These are phyloP conservation scores for Mortierella sp. DNA, from an alignment of 371 early-diverging fungal genomes.

Conservation along the genomic window DNA sequence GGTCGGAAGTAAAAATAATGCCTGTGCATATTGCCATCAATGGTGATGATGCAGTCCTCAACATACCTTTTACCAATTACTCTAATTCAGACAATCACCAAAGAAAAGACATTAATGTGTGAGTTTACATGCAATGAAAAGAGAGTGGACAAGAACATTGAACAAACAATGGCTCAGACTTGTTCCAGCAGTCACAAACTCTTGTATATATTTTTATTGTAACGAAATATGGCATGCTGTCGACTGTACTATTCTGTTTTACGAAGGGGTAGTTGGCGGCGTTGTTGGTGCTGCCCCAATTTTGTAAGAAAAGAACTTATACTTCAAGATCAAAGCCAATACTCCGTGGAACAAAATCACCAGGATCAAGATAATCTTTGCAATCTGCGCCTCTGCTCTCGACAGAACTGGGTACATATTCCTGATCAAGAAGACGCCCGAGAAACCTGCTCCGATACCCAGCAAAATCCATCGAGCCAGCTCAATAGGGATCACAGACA, in stretches of 20 bases:
- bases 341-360: constrained; percentile 79
- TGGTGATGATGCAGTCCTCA: neutral
- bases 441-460: constrained; percentile 31
- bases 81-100: too few relatives aligned
- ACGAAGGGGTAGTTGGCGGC: constrained; percentile 7
- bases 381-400: constrained; percentile 71
- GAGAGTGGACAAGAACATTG: too few relatives aligned
- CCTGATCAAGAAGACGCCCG: constrained; percentile 50
- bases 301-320: constrained; percentile 75
- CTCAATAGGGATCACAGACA: constrained; percentile 42
- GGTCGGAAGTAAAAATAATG: too few relatives aligned
- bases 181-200: too few relatives aligned
- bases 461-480: constrained; percentile 46
- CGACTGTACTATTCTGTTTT: neutral
- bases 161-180: too few relatives aligned
- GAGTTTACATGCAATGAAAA: too few relatives aligned
- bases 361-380: constrained; percentile 75
- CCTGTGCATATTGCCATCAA: neutral
- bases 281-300: constrained; percentile 5
- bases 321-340: constrained; percentile 86
- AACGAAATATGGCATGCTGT: too few relatives aligned
- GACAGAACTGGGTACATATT: constrained; percentile 77
- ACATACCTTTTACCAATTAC: neutral
- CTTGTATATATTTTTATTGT: too few relatives aligned
- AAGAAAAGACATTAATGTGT: too few relatives aligned